Percentiles rank a stretch among this genome's conserved stretches.
These are phyloP conservation scores for Arthrobotrys entomopaga DNA, from an alignment of 2,329 filamentous ascomycete species.

Conservation along the genomic window DNA sequence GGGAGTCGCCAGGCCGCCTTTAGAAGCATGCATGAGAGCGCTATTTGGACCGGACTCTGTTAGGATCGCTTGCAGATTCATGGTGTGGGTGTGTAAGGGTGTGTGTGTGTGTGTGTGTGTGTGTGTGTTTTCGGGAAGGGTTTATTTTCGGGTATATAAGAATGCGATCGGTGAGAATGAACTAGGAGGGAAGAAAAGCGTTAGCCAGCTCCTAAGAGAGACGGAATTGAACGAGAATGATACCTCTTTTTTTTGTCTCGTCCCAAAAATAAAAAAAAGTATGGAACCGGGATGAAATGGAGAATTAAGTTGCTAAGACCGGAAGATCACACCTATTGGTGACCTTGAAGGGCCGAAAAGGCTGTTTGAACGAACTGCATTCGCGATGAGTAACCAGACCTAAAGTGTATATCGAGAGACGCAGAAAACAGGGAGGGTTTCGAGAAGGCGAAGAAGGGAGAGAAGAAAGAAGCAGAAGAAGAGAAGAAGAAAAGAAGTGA, in stretches of 20 bases:
- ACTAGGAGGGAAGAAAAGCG: constrained; percentile 19
- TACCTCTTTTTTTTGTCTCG: constrained; percentile 37
- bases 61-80: constrained; percentile 58
- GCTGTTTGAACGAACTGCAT: constrained; percentile 53
- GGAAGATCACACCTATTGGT: constrained; percentile 48
- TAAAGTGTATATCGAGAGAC: constrained; percentile 13
- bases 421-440: constrained; percentile 17
- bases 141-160: constrained; percentile 22
- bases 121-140: neutral
- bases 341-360: constrained; percentile 48
- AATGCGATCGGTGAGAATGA: constrained; percentile 51
- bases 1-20: constrained; percentile 50
- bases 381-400: constrained; percentile 49
- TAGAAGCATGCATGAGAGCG: constrained; percentile 22
- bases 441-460: constrained; percentile 24
- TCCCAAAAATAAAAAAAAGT: constrained; percentile 5
- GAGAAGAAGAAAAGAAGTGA: constrained; percentile 9
- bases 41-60: constrained; percentile 54
- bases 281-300: constrained; percentile 16
- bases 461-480: constrained; percentile 8
- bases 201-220: constrained; percentile 8
- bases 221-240: neutral
- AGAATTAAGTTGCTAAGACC: constrained; percentile 28
- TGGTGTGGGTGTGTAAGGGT: constrained; percentile 52
- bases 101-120: too few relatives aligned